Percentiles rank a stretch among this genome's conserved stretches.
These are phyloP conservation scores for Mycosphaerella sp. DNA, from an alignment of 2,329 filamentous ascomycete genomes.

Conservation along the genomic window DNA sequence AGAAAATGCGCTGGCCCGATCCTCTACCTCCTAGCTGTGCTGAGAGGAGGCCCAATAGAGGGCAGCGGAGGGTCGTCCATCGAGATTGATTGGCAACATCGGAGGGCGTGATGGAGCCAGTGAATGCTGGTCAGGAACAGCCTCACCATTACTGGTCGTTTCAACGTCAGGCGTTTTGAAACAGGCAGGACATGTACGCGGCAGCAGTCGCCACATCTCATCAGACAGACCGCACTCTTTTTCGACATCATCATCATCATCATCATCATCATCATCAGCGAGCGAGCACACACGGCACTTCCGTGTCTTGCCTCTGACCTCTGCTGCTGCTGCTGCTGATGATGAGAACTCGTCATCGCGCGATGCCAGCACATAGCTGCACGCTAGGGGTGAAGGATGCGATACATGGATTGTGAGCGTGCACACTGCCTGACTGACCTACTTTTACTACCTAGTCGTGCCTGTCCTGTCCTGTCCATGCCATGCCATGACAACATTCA, in stretches of 20 bases:
- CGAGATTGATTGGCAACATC: constrained; percentile 17
- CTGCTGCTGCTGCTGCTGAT: too few relatives aligned
- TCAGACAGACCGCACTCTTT: too few relatives aligned
- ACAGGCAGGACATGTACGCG: neutral
- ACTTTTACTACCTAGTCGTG: neutral
- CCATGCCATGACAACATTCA: constrained; percentile 4
- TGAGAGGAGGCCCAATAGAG: constrained; percentile 15
- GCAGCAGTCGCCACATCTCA: neutral
- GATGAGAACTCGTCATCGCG: neutral
- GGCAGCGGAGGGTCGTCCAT: constrained; percentile 11
- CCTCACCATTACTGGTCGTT: constrained; percentile 16
- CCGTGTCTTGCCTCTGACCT: neutral
- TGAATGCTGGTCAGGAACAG: constrained; percentile 19
- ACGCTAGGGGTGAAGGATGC: constrained; percentile 12
- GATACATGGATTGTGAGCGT: neutral
- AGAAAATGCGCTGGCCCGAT: constrained; percentile 22
- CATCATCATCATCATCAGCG: too few relatives aligned
- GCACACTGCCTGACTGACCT: neutral
- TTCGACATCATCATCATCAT: too few relatives aligned
- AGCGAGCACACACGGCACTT: neutral
- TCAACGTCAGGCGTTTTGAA: constrained; percentile 16
- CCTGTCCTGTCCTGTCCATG: neutral
- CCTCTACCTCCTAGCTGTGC: constrained; percentile 20
- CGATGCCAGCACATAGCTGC: constrained; percentile 16
- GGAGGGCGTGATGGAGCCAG: constrained; percentile 1